These are phyloP conservation scores for Neopestalotiopsis sp. DNA, from an alignment of 2,329 filamentous ascomycete species.

Conservation along the genomic window DNA sequence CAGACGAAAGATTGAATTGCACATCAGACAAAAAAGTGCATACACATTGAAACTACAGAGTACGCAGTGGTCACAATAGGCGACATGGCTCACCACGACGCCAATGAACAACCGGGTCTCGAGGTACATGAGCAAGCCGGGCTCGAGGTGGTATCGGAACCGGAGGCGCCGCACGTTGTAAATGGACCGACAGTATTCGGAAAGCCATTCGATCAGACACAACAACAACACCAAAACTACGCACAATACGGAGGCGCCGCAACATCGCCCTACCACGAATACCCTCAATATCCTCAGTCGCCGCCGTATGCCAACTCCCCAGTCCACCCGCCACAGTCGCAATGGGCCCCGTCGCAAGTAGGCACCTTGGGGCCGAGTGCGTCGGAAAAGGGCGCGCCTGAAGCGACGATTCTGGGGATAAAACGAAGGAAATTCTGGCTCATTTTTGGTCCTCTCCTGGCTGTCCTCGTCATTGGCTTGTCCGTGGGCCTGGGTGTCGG, in stretches of 20 bases:
- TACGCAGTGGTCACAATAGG: background rate
- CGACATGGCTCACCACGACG: conserved; percentile 12
- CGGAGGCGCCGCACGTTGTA: conserved; percentile 28
- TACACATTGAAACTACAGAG: background rate
- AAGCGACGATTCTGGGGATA: conserved; percentile 27
- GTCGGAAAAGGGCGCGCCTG: conserved; percentile 14
- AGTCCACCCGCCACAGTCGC: background rate
- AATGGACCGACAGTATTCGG: conserved; percentile 24
- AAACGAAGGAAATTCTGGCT: conserved; percentile 31
- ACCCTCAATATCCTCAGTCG: conserved; percentile 8
- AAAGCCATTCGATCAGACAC: conserved; percentile 24
- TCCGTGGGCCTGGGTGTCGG: conserved; percentile 34
- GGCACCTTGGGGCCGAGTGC: background rate
- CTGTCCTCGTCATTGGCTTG: conserved; percentile 30
- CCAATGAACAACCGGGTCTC: conserved; percentile 8
- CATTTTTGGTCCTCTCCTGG: conserved; percentile 30
- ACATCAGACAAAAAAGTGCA: background rate
- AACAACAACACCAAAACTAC: conserved; percentile 18
- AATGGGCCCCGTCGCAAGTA: conserved; percentile 11
- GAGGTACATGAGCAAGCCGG: conserved; percentile 25
- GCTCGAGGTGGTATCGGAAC: conserved; percentile 28
- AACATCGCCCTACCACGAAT: conserved; percentile 18
- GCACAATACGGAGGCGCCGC: conserved; percentile 17
- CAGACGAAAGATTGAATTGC: background rate
- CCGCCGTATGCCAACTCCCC: conserved; percentile 7